Percentiles rank a stretch among this genome's conserved stretches.
Evolutionary conservation across 2,329 filamentous ascomycete genomes (phyloP).

Genomic region (Ophiostoma montium): DNA sequence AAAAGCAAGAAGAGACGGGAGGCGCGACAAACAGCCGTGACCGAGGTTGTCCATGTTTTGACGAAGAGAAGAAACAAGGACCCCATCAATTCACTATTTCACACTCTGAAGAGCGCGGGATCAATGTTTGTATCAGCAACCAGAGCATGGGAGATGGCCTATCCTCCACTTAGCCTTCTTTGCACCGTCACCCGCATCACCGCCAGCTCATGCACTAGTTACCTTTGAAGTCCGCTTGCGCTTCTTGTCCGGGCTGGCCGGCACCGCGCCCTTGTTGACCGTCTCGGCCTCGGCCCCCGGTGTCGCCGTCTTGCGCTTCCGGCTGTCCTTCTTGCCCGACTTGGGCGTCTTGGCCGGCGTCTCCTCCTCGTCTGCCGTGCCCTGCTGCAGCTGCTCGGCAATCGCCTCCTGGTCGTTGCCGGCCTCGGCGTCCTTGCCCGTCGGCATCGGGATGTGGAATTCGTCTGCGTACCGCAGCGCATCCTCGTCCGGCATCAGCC

Average conservation of each 20-base stretch:
- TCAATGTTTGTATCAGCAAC: constrained; percentile 18
- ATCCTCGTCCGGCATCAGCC: constrained; percentile 47
- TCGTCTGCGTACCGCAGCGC: constrained; percentile 47
- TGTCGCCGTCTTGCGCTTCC: constrained; percentile 42
- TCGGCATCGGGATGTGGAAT: constrained; percentile 38
- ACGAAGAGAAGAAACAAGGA: constrained; percentile 5
- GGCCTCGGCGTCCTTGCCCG: constrained; percentile 29
- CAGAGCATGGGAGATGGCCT: constrained; percentile 16
- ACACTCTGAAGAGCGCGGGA: constrained; percentile 18
- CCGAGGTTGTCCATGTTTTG: constrained; percentile 1
- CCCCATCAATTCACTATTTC: constrained; percentile 17
- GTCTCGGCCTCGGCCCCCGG: constrained; percentile 30
- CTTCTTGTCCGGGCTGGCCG: constrained; percentile 49
- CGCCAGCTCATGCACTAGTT: constrained; percentile 40
- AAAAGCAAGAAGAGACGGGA: neutral
- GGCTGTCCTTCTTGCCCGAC: constrained; percentile 31
- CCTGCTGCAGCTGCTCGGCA: constrained; percentile 42
- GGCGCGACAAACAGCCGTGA: neutral
- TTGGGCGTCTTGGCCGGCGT: constrained; percentile 43
- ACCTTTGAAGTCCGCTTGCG: constrained; percentile 45
- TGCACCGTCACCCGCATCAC: neutral
- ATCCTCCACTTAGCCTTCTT: constrained; percentile 38
- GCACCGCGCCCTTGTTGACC: constrained; percentile 26
- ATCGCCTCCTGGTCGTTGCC: constrained; percentile 42
- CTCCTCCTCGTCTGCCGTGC: constrained; percentile 28